A percentile compares a stretch with the other conserved stretches of the same genome.
These are phyloP conservation scores for Penicillium sp. DNA, from an alignment of 2,329 filamentous ascomycete species.

Conservation along the genomic window DNA sequence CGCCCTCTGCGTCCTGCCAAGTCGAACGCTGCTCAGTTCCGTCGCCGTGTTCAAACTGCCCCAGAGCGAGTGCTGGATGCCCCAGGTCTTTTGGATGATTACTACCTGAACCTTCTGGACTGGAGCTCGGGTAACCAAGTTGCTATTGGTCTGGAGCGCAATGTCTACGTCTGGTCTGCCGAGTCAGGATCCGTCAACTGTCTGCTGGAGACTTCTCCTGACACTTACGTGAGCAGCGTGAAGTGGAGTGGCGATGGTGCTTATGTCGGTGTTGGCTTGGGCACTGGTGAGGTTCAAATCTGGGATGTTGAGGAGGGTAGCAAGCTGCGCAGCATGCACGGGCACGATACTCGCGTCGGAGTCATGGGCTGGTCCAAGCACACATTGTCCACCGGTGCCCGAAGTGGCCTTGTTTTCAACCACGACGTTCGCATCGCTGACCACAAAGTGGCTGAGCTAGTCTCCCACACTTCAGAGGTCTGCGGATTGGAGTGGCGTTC, in stretches of 20 bases:
- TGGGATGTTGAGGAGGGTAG: slow-evolving; percentile 95
- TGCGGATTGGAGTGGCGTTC: slow-evolving; percentile 97
- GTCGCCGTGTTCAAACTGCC: slow-evolving; percentile 87
- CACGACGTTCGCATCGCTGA: slow-evolving; percentile 97
- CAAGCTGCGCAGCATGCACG: slow-evolving; percentile 98
- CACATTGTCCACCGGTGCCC: slow-evolving; percentile 88
- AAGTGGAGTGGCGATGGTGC: slow-evolving; percentile 98
- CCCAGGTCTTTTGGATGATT: slow-evolving; percentile 93
- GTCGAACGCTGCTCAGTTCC: slow-evolving; percentile 77
- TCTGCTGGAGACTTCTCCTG: slow-evolving; percentile 80
- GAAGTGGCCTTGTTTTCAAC: slow-evolving; percentile 95
- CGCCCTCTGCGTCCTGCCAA: slow-evolving; percentile 80
- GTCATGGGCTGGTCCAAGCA: slow-evolving; percentile 99
- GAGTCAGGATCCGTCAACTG: slow-evolving; percentile 87
- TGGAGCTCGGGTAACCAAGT: slow-evolving; percentile 99
- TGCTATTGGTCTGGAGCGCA: slow-evolving; percentile 93
- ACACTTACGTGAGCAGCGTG: slow-evolving; percentile 96
- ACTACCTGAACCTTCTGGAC: slow-evolving; percentile 97
- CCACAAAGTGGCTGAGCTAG: slow-evolving; percentile 96
- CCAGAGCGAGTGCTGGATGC: slow-evolving; percentile 96
- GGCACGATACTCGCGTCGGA: slow-evolving; percentile 92
- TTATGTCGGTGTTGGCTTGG: slow-evolving; percentile 92
- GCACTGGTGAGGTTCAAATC: slow-evolving; percentile 95
- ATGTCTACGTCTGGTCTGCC: slow-evolving; percentile 97
- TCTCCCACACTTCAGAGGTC: slow-evolving; percentile 95